These are phyloP conservation scores for Yarrowia sp. DNA, from an alignment of 805 yeast genomes.

Conservation along the genomic window DNA sequence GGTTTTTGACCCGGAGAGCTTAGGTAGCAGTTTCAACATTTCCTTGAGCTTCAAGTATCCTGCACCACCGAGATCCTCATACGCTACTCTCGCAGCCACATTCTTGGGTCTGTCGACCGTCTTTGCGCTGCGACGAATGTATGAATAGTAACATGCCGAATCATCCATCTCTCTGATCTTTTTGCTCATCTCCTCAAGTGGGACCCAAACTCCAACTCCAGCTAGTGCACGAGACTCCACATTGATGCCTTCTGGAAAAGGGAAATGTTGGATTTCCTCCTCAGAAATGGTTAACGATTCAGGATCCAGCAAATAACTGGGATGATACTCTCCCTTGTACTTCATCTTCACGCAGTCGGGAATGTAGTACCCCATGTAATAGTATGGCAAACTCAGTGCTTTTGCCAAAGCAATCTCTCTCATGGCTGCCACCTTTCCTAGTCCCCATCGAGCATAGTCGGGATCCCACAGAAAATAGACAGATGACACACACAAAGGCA, in stretches of 20 bases:
- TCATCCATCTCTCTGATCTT: not conserved
- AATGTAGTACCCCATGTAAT: constrained; percentile 78
- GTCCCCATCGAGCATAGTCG: constrained; percentile 59
- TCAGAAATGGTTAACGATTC: not conserved
- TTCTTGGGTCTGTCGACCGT: not conserved
- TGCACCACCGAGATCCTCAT: not conserved
- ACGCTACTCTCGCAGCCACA: not conserved
- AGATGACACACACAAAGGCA: constrained; percentile 67
- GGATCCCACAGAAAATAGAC: constrained; percentile 91
- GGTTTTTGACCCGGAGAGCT: not conserved
- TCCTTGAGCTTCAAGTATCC: not conserved
- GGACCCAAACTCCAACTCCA: constrained; percentile 17
- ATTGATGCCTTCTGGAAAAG: not conserved
- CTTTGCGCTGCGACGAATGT: not conserved
- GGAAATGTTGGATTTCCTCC: not conserved
- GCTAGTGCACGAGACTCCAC: not conserved
- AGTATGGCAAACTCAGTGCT: constrained; percentile 49
- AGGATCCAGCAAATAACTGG: constrained; percentile 39
- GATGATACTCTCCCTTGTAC: constrained; percentile 64
- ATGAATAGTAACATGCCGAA: not conserved
- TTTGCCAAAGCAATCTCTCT: constrained; percentile 60
- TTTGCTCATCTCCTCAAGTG: not conserved
- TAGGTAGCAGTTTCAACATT: not conserved
- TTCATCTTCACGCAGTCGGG: constrained; percentile 78
- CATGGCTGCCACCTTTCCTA: constrained; percentile 76